Evolutionary conservation across 148 eudicot genomes (phyloP), one percentile per base, ranked within the genome.

Genomic region (Beta vulgaris): DNA sequence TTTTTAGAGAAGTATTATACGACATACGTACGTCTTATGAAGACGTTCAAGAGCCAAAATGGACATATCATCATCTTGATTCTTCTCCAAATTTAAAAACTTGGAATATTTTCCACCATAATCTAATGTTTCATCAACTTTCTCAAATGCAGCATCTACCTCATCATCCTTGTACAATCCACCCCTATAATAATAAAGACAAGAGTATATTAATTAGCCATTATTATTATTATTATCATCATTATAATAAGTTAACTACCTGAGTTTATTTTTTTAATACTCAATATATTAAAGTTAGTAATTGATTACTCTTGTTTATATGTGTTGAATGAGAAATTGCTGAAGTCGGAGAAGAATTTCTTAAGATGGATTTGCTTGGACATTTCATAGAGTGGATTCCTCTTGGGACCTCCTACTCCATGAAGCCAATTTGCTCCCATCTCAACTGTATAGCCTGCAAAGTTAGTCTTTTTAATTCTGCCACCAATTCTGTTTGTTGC

Each of bases 401-500:
- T 71, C 58, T 23, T 23, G 1, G 55, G 72, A 43, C 83, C 83
- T 23, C 76, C 80, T 11, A 29, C 76, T 0, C 83, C 83, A 76
- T 70, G 76, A 3, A 80, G 80, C 83, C 83, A 80, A 65, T 80
- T 80, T 21, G 83, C 83, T 3, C 83, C 83, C 55, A 53, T 54
- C 60, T 80, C 83, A 25, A 80, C 78, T 0, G 73, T 65, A 34
- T 76, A 39, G 0, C 83, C 83, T n/a, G 59, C 80, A 42, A 80
- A 80, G 7, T 76, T 61, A 3, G 72, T 68, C 77, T 76, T 76
- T 4, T 72, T 36, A 53, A 80, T 80, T 29, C 83, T 44, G 8
- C 83, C 83, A 15, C 80, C 80, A 14, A 80, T 80, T 43, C 80
- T 67, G 3, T 71, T 12, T 25, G 76, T 76, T 18, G 80, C 83